Base-by-base conservation (phyloP, 768 basidiomycete genomes). In the Galerina marginata region DNA sequence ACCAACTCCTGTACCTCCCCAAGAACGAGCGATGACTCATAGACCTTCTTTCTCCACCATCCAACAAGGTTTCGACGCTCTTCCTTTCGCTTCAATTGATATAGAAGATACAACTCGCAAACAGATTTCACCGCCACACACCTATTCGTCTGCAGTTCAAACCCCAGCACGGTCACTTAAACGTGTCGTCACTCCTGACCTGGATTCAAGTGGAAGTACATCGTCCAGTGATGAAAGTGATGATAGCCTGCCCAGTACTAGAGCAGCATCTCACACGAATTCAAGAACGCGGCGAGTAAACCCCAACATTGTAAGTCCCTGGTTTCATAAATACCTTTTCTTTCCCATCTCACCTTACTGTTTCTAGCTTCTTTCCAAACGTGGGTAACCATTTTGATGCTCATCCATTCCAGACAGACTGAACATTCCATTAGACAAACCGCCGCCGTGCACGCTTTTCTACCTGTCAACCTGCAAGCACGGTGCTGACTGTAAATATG, bases 391-490 rank as follows among this genome's bases (percentile, higher is more conserved):
- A 38, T 51, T 42, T 58, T 47, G 39, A 52, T 43, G 37, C 43
- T 42, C 48, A 56, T 61, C 44, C 16, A 43, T 12, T 50, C 25
- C 60, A 14, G 50, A 50, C 38, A 62, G 59, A 68, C 65, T 71
- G 47, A 65, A 23, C 61, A 53, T 16, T 38, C 12, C 44, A 56
- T 38, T 63, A 86, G 87, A 88, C 66, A 83, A 76, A 66, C 87
- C 88, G 2, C 82, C 88, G 23, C 87, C 88, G 14, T 89, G 88
- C 69, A 88, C 86, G 15, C 72, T 87, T 51, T 88, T 85, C 72
- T 89, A 88, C 68, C 75, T 89, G 26, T 79, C 84, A 33, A 79
- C 76, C 48, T 89, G 88, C 76, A 85, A 86, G 67, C 81, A 82
- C 56, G 86, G 84, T 14, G 67, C 74, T 9, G 79, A 81, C 25